Evolutionary conservation across 75 land plant genomes (phyloP).

Genomic region (Sequoia sempervirens): DNA sequence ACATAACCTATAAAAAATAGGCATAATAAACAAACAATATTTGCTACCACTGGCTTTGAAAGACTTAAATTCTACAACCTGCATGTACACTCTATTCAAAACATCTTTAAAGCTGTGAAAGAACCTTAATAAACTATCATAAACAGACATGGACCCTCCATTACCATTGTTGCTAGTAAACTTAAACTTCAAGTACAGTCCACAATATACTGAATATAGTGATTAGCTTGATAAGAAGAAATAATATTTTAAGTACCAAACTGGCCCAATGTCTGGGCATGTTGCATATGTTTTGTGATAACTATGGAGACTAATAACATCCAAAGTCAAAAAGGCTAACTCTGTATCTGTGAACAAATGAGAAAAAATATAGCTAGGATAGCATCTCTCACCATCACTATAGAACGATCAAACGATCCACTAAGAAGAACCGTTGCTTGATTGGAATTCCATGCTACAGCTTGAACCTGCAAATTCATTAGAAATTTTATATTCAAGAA

Average conservation of each 20-base stretch:
- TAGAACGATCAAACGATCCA: slow-evolving; percentile 90
- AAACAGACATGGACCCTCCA: background rate
- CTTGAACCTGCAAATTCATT: slow-evolving; percentile 64
- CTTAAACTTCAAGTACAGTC: background rate
- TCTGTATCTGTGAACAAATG: background rate
- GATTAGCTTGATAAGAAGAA: background rate
- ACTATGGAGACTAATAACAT: background rate
- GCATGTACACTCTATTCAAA: background rate
- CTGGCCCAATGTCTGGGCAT: background rate
- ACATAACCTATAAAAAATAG: background rate
- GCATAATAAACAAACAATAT: background rate
- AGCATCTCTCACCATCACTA: slow-evolving; percentile 51
- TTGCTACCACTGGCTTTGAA: background rate
- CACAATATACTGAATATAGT: background rate
- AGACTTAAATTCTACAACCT: background rate
- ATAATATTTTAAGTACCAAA: background rate
- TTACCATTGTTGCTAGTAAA: background rate
- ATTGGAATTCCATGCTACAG: slow-evolving; percentile 83
- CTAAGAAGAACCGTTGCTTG: slow-evolving; percentile 77
- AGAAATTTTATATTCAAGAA: background rate
- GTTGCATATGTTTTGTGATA: background rate
- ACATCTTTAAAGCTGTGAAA: background rate
- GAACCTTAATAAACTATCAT: background rate
- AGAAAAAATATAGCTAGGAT: background rate
- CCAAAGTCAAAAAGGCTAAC: background rate